Base-by-base conservation (phyloP, 2,329 filamentous ascomycete species). In the Fusarium sp. region DNA sequence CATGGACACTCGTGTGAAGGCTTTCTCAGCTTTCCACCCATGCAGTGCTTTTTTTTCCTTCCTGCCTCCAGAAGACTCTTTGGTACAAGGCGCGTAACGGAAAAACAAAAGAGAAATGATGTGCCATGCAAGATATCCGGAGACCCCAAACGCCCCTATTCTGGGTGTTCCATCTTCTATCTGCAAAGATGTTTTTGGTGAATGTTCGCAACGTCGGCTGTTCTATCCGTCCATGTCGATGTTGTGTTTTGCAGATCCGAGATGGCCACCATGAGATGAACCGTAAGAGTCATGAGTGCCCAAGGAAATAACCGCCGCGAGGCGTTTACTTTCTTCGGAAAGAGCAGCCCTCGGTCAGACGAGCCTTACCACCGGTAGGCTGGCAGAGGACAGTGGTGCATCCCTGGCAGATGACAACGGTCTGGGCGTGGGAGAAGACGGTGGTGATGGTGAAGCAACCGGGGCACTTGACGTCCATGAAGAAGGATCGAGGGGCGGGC, bases 401-500 rank as follows among this genome's bases (percentile, higher is more conserved):
- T 81, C 96, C 96, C 82, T 94, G 94, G 92, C 96, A 99, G 90
- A 98, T 97, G 85, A 99, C 96, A 84, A 99, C 96, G 83, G 96
- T 99, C 90, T 99, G 96, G 85, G 96, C 96, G 90, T 99, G 96
- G 74, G 95, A 98, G 93, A 98, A 99, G 86, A 99, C 96, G 85
- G 96, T 99, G 85, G 96, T 99, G 91, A 99, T 99, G 85, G 94
- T 98, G 92, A 98, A 99, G 93, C 96, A 99, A 81, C 96, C 96
- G 84, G 96, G 96, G 93, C 96, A 99, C 92, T 99, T 99, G 89
- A 99, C 96, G 84, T 99, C 96, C 96, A 99, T 99, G 93, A 99
- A 99, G 93, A 98, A 99, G 77, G 95, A 98, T 84, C 96, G 94
- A 81, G 96, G 96, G 76, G 90, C 92, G 80, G 96, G 96, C 83